Evolutionary conservation across 2,329 filamentous ascomycete genomes (phyloP).

Genomic region (Aureobasidium mangrovei): DNA sequence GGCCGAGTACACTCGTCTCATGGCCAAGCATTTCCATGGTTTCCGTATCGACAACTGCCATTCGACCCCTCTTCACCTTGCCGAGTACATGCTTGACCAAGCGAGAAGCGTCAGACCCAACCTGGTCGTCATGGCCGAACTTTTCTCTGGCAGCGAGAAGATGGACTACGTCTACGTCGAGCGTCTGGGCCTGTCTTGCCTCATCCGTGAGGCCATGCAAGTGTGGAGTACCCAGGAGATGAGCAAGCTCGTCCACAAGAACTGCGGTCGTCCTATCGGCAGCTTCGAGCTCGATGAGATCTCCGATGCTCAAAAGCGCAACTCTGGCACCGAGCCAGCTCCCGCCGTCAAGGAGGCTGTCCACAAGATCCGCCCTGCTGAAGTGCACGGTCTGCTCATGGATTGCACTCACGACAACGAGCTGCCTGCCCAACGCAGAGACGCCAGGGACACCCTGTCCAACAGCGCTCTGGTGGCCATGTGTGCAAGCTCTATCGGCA

Average conservation of each 20-base stretch:
- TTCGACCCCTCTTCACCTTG: slow-evolving; percentile 88
- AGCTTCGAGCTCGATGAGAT: slow-evolving; percentile 94
- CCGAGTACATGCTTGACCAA: slow-evolving; percentile 88
- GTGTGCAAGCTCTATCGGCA: slow-evolving; percentile 90
- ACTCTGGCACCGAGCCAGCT: slow-evolving; percentile 28
- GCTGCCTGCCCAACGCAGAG: slow-evolving; percentile 86
- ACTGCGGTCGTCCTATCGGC: slow-evolving; percentile 88
- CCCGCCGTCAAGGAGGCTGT: slow-evolving; percentile 53
- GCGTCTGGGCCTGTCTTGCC: slow-evolving; percentile 76
- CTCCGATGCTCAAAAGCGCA: slow-evolving; percentile 48
- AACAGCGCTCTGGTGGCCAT: slow-evolving; percentile 92
- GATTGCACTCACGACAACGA: slow-evolving; percentile 99
- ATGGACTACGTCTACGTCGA: slow-evolving; percentile 96
- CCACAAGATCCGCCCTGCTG: slow-evolving; percentile 73
- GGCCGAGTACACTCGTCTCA: slow-evolving; percentile 80
- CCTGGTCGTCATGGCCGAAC: slow-evolving; percentile 84
- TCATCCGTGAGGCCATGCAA: slow-evolving; percentile 97
- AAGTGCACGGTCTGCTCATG: slow-evolving; percentile 93
- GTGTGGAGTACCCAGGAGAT: slow-evolving; percentile 92
- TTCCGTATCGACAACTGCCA: slow-evolving; percentile 98
- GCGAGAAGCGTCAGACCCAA: slow-evolving; percentile 82
- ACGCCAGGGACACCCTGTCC: slow-evolving; percentile 85
- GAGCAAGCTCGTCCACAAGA: slow-evolving; percentile 83
- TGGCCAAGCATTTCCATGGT: slow-evolving; percentile 91
- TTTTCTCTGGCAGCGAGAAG: slow-evolving; percentile 91